Evolutionary conservation across 2,329 filamentous ascomycete genomes (phyloP), one percentile per base, ranked within the genome.

Genomic region (Ceratocystis smalleyi): DNA sequence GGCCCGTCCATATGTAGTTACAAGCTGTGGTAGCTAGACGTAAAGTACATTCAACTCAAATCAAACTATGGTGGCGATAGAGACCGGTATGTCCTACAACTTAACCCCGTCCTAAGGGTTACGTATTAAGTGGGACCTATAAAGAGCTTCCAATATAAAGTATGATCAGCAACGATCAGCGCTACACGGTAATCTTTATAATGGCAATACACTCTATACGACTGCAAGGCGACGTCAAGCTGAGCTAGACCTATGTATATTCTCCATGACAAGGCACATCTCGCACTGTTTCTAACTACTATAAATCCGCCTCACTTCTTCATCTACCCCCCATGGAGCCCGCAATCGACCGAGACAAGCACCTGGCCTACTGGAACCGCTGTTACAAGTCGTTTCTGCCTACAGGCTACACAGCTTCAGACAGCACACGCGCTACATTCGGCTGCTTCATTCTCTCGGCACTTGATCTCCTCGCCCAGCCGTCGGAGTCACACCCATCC

Each of bases 351-450:
- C 83, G 79, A 65, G 77, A 82, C 59, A 81, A 80, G 65, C 94
- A 99, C 73, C 78, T 94, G 72, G 89, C 87, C 72, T 99, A 96
- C 81, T 99, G 91, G 86, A 83, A 91, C 69, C 86, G 91, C 72
- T 96, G 92, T 73, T 81, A 94, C 68, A 87, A 87, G 72, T 87
- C 86, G 27, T 81, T 87, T 67, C 84, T 99, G 5, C 94, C 94
- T 0, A 81, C 85, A 57, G 80, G 83, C 68, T 99, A 97, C 77
- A 95, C 89, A 17, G 81, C 85, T 72, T 94, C 88, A 73, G 94
- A 99, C 76, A 90, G 90, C 69, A 92, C 87, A 70, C 91, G 94
- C 70, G 87, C 97, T 78, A 88, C 87, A 4, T 83, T 97, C 64
- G 91, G 85, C 69, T 95, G 87, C 77, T 96, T 99, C 78, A 91